A percentile compares a stretch with the other conserved stretches of the same genome.
Conservation (phyloP, 75 land plant genomes). For the Ceratopteris richardii region DNA sequence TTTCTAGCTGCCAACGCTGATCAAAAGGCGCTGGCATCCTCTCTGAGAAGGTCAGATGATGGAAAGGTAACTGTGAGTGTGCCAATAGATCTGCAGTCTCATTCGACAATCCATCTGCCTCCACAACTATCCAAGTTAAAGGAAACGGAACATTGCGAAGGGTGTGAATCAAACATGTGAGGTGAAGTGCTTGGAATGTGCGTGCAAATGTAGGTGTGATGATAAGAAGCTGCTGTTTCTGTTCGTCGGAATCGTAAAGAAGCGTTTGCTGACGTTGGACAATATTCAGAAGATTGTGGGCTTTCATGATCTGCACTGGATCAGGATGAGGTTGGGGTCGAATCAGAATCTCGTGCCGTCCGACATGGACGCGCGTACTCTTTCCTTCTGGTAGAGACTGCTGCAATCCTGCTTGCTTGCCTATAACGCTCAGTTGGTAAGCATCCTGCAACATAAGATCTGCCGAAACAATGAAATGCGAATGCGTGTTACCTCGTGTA, state of each 20-base stretch:
- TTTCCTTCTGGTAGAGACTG: neutral
- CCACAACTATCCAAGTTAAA: slow-evolving; percentile 84
- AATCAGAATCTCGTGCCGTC: slow-evolving; percentile 84
- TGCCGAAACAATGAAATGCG: too few relatives aligned
- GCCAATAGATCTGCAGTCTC: slow-evolving; percentile 61
- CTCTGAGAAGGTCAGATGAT: slow-evolving; percentile 52
- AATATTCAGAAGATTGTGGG: slow-evolving; percentile 57
- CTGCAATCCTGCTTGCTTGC: too few relatives aligned
- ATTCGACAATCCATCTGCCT: slow-evolving; percentile 65
- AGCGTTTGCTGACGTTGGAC: slow-evolving; percentile 78
- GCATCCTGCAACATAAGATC: too few relatives aligned
- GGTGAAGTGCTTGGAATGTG: slow-evolving; percentile 80
- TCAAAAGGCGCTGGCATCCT: slow-evolving; percentile 47
- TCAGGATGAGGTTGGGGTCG: slow-evolving; percentile 94
- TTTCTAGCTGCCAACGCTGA: slow-evolving; percentile 55
- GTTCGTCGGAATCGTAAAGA: slow-evolving; percentile 41
- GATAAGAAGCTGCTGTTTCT: slow-evolving; percentile 46
- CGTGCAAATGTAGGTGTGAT: slow-evolving; percentile 80
- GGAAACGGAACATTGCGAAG: slow-evolving; percentile 56
- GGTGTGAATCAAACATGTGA: slow-evolving; percentile 72
- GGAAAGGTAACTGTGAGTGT: slow-evolving; percentile 33
- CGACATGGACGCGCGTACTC: slow-evolving; percentile 64
- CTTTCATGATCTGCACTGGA: slow-evolving; percentile 59
- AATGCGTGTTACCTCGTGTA: neutral
- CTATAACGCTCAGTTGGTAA: neutral